phyloP scores from a whole-genome alignment of 2,329 filamentous ascomycete genomes.

The Colletotrichum limetticola region DNA sequence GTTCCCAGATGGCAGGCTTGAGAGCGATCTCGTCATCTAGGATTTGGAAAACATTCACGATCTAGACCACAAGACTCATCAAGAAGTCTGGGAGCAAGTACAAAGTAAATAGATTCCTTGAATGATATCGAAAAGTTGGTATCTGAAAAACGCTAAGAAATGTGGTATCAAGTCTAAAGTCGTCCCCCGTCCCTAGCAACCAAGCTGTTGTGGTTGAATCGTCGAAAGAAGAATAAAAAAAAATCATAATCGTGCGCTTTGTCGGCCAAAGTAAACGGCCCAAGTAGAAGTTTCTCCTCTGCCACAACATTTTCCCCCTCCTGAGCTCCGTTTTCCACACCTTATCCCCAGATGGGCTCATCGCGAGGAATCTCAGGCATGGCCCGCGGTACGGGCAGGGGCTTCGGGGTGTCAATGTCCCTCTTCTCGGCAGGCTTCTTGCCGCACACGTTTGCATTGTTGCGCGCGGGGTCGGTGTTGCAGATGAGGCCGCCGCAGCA shows the following conservation, averaged over 20 bases:
- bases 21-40: too few species aligned
- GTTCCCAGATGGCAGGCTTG: too few species aligned
- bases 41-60: too few species aligned
- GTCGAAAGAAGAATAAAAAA: too few species aligned
- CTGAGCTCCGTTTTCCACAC: too few species aligned
- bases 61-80: too few species aligned
- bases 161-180: neutral
- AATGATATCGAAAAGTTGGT: neutral
- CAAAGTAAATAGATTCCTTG: too few species aligned
- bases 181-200: neutral
- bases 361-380: neutral
- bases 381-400: neutral
- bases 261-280: neutral
- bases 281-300: too few species aligned
- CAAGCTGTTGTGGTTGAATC: neutral
- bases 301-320: neutral
- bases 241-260: neutral
- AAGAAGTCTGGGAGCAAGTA: too few species aligned
- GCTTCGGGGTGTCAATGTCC: neutral
- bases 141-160: neutral
- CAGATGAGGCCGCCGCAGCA: conserved; percentile 27
- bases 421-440: neutral
- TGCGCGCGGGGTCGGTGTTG: neutral
- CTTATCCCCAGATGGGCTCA: neutral
- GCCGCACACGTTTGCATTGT: conserved; percentile 1